Base-by-base conservation (phyloP, 805 yeast genomes). In the Nakazawaea siamensis region DNA sequence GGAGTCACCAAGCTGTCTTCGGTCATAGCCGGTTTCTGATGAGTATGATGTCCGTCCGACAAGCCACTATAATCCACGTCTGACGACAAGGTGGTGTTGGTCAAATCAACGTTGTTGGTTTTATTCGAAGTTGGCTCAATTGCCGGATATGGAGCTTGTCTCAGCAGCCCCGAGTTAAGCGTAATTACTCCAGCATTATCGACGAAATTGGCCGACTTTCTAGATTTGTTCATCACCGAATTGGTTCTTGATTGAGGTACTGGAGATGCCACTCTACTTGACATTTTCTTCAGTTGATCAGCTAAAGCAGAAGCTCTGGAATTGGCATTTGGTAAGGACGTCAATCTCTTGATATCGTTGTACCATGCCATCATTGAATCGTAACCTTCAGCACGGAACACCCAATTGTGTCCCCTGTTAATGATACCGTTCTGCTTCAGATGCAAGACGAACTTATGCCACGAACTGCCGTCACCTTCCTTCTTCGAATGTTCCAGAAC, bases 331-430 rank as follows among this genome's bases (percentile, higher is more conserved):
- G 78, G 63, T 39, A 81, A 63, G 12, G 68, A 57, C 2, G 92
- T 80, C 46, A 87, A 64, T 31, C 64, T 65, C 52, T 78, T 76
- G 45, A 90, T 66, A 50, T 83, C 94, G 44, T 73, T 73, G 56
- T 73, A 84, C 98, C 98, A 90, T 26, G 66, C 69, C 54, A 80
- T 74, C 90, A 87, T 84, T 21, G 70, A 57, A 27, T 78, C 81
- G 48, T 81, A 82, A 32, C 81, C 72, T 49, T 83, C 92, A n/a
- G 94, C 80, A 44, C 94, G 70, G 63, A 90, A 88, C n/a, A 88
- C 92, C 85, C 92, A 86, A 49, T 86, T 87, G 59, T 88, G 97
- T 28, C 86, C 84, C 49, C 85, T 69, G 42, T 77, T 80, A 43
- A 85, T 67, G 40, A 81, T 60, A 11, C 92, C 92, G 41, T 76